Base-by-base conservation (phyloP, 176 grass and related monocot species). In the Musa beccarii region DNA sequence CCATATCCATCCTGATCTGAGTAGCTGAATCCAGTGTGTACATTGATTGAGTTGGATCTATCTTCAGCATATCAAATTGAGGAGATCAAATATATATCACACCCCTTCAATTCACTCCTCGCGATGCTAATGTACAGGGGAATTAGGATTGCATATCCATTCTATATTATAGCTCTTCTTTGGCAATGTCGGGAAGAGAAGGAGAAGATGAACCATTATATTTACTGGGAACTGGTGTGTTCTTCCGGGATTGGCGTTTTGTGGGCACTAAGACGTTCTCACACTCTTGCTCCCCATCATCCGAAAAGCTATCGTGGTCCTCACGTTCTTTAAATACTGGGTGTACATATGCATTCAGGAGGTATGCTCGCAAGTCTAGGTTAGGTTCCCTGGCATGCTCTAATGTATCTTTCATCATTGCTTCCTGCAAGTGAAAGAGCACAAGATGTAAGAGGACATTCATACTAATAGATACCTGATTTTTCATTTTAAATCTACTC, bases 351-450 rank as follows among this genome's bases (percentile, higher is more conserved):
- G 68, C 49, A 51, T 49, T 70, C 2, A 15, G 1, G 8, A 75
- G 55, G 54, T 75, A 75, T 13, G 54, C 54, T 20, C 14, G 24
- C 26, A 75, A 59, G 14, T 75, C 26, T n/a, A 75, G 26, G 24
- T 59, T 59, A 1, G 73, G 73, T n/a, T 75, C 73, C 54, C 13
- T 57, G 12, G 73, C 73, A 20, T 5, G 73, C 29, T 75, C 73
- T 59, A 75, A 75, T 61, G 73, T 75, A 75, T 75, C 73, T 75
- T 61, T 75, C 73, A 75, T 75, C 73, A 59, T 49, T 49, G 73
- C 73, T 75, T 75, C 73, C 73, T 75, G 54, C 16, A n/a, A 57
- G 17, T 6, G 24, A 34, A 59, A 26, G 34, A 59, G 5, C 17
- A 28, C 22, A 54, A 11, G 21, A 34, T 25, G 21, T 66, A 2